A percentile compares a stretch with the other conserved stretches of the same genome.
Conservation (phyloP, 345 rosid genomes). For the Salix koriyanagi region DNA sequence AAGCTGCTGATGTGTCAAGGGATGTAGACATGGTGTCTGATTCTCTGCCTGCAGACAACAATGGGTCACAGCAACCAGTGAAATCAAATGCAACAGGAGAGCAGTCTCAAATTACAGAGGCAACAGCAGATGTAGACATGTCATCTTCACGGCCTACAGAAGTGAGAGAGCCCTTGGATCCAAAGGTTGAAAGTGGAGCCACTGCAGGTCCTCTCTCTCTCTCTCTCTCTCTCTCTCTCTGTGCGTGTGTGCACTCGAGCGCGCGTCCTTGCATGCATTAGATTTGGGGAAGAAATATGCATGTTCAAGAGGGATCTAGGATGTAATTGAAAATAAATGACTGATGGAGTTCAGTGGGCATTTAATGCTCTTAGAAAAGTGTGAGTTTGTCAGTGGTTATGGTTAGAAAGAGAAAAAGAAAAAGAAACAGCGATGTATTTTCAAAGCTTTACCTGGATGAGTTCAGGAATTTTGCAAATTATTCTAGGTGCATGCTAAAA, state of each 20-base stretch:
- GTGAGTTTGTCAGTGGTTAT: neutral
- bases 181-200: conserved; percentile 28
- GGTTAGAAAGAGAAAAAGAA: neutral
- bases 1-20: conserved; percentile 32
- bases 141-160: conserved; percentile 29
- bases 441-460: neutral
- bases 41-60: conserved; percentile 32
- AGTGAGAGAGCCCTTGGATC: conserved; percentile 18
- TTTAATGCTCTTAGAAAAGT: neutral
- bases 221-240: neutral
- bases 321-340: neutral
- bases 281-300: neutral
- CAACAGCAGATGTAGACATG: conserved; percentile 41
- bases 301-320: neutral
- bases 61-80: conserved; percentile 32
- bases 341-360: neutral
- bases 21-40: conserved; percentile 40
- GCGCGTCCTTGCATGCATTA: too few species aligned
- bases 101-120: conserved; percentile 21
- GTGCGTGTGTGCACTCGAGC: neutral
- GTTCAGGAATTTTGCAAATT: neutral
- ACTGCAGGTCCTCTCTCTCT: conserved; percentile 31
- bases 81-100: conserved; percentile 33
- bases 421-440: neutral
- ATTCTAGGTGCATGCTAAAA: neutral